Conservation (phyloP, 306 rosid genomes). For the Inga laurina region DNA sequence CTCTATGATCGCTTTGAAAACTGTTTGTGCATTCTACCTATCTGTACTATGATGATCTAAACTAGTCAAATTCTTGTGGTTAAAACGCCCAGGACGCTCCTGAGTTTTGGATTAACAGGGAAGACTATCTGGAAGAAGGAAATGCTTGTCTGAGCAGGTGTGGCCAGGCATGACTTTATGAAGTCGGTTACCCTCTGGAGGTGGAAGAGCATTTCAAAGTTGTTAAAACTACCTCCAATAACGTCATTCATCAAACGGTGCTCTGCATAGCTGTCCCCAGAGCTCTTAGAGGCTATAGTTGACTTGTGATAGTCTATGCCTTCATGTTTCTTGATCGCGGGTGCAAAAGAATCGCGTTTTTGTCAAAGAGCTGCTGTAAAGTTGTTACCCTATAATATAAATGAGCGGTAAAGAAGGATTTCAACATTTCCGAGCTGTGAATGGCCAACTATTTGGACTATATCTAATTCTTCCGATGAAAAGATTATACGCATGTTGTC, state of each 20-base stretch:
- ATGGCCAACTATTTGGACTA: slow-evolving; percentile 4
- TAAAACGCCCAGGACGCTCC: slow-evolving; percentile 83
- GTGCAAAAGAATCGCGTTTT: slow-evolving; percentile 22
- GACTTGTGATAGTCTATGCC: slow-evolving; percentile 20
- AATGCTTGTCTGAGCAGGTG: slow-evolving; percentile 81
- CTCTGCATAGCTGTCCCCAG: slow-evolving; percentile 26
- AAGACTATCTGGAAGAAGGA: slow-evolving; percentile 98
- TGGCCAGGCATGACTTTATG: slow-evolving; percentile 77
- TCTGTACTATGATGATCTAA: slow-evolving; percentile 26
- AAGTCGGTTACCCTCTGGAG: slow-evolving; percentile 36
- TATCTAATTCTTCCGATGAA: neutral
- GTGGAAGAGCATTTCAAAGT: slow-evolving; percentile 30
- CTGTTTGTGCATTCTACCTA: slow-evolving; percentile 2
- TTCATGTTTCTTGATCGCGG: slow-evolving; percentile 35
- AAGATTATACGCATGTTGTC: neutral
- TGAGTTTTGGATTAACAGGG: slow-evolving; percentile 96
- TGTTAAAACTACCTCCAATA: slow-evolving; percentile 35
- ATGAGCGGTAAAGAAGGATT: slow-evolving; percentile 27
- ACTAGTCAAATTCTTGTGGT: slow-evolving; percentile 38
- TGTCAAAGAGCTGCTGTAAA: slow-evolving; percentile 30
- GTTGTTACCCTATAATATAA: slow-evolving; percentile 22
- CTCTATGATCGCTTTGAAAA: slow-evolving; percentile 4
- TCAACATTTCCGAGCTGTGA: slow-evolving; percentile 8
- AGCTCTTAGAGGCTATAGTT: slow-evolving; percentile 19
- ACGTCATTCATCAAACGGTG: slow-evolving; percentile 18